Evolutionary conservation across 441 rosid species (phyloP).

Genomic region (Adansonia madagascariensis): DNA sequence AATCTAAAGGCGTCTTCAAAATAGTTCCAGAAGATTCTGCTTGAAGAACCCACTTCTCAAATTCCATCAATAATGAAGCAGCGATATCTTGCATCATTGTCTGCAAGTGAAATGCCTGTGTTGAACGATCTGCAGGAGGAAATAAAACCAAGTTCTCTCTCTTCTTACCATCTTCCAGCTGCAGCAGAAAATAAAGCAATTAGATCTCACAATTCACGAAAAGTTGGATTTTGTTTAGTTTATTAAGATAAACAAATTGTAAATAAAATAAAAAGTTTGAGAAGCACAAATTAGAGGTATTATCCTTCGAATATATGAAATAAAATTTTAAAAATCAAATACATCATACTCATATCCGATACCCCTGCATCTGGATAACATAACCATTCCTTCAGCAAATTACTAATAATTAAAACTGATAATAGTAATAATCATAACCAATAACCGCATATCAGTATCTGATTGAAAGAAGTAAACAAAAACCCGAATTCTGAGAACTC

Average conservation of each 20-base stretch:
- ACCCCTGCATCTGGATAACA: neutral
- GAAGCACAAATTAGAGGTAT: neutral
- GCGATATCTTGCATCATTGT: conserved; percentile 98
- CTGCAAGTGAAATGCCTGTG: conserved; percentile 84
- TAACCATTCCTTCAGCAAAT: neutral
- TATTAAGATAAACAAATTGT: neutral
- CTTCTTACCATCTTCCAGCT: conserved; percentile 51
- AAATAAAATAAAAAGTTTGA: neutral
- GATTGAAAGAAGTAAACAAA: neutral
- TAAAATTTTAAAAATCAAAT: neutral
- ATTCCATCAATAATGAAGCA: conserved; percentile 88
- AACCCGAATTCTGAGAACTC: conserved; percentile 26
- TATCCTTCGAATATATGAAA: neutral
- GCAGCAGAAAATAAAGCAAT: conserved; percentile 33
- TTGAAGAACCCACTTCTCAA: conserved; percentile 90
- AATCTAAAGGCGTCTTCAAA: conserved; percentile 97
- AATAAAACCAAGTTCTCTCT: conserved; percentile 62
- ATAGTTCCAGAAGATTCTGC: conserved; percentile 93
- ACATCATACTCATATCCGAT: neutral
- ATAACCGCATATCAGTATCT: neutral
- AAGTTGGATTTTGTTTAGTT: conserved; percentile 1
- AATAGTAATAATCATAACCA: neutral
- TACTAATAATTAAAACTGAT: neutral
- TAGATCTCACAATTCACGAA: conserved; percentile 9
- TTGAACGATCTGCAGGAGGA: conserved; percentile 88